These are phyloP conservation scores for Hemisphaericaspora lyxosophila DNA, from an alignment of 1,139 yeast genomes.

Conservation along the genomic window DNA sequence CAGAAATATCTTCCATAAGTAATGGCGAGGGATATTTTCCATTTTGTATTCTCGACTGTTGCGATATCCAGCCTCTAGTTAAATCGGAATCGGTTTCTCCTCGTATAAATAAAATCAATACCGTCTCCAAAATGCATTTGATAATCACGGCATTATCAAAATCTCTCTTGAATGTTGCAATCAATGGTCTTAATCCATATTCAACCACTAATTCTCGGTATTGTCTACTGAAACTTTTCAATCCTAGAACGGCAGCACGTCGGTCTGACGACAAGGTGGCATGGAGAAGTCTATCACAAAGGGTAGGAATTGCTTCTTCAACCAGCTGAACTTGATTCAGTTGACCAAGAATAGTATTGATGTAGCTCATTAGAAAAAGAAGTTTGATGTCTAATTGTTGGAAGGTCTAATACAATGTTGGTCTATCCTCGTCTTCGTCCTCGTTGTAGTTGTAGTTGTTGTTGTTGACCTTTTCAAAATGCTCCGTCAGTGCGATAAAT, in stretches of 20 bases:
- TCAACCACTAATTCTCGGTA: slow-evolving; percentile 91
- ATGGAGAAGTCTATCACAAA: slow-evolving; percentile 84
- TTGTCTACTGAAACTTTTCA: slow-evolving; percentile 87
- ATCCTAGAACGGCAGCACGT: slow-evolving; percentile 85
- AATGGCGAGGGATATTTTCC: slow-evolving; percentile 85
- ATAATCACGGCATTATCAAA: slow-evolving; percentile 68
- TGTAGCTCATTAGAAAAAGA: slow-evolving; percentile 44
- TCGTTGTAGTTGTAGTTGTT: too few relatives aligned
- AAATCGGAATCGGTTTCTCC: slow-evolving; percentile 45
- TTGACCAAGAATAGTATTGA: slow-evolving; percentile 36
- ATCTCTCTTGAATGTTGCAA: slow-evolving; percentile 67
- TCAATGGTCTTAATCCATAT: slow-evolving; percentile 75
- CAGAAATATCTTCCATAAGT: slow-evolving; percentile 54
- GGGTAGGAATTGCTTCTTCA: slow-evolving; percentile 83
- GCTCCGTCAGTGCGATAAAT: too few relatives aligned
- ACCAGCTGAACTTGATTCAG: slow-evolving; percentile 57
- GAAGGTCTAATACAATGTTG: too few relatives aligned
- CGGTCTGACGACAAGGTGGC: slow-evolving; percentile 83
- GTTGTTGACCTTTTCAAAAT: too few relatives aligned
- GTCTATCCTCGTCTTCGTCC: too few relatives aligned
- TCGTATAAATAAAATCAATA: slow-evolving; percentile 75
- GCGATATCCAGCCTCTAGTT: slow-evolving; percentile 59
- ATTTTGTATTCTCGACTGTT: slow-evolving; percentile 73
- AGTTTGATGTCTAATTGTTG: too few relatives aligned
- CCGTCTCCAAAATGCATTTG: slow-evolving; percentile 81